Evolutionary conservation across 1,284 basidiomycete species (phyloP).

Genomic region (Heterobasidion parviporum): DNA sequence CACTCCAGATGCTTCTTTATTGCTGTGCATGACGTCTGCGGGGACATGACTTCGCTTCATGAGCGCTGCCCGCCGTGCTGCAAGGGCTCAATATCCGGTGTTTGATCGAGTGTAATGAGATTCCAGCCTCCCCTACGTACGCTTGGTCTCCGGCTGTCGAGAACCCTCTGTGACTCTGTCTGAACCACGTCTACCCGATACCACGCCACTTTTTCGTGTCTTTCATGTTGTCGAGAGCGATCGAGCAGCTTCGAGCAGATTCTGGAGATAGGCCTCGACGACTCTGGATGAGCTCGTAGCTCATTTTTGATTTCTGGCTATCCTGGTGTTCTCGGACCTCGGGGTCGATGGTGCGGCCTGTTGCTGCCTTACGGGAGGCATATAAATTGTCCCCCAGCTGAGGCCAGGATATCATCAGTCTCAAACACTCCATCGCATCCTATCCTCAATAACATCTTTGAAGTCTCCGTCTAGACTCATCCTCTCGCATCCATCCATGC

Average conservation of each 20-base stretch:
- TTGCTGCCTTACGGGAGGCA: no score
- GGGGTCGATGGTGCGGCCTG: no score
- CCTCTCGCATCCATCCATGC: constrained; percentile 7
- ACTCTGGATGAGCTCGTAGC: neutral
- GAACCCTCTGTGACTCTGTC: neutral
- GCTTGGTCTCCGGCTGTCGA: neutral
- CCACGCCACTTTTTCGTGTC: neutral
- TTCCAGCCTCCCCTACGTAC: neutral
- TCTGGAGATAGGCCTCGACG: neutral
- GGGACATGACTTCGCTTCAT: neutral
- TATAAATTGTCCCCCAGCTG: no score
- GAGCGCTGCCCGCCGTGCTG: neutral
- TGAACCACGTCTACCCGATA: neutral
- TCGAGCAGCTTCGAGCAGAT: neutral
- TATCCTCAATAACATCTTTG: neutral
- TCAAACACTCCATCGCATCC: neutral
- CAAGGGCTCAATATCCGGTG: no score
- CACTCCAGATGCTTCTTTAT: no score
- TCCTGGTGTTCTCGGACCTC: no score
- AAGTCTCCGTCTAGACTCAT: constrained; percentile 1
- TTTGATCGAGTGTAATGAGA: neutral
- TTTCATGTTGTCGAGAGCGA: neutral
- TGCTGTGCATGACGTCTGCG: neutral
- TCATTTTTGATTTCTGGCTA: no score
- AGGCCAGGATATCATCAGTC: neutral